phyloP scores from a whole-genome alignment of 805 yeast genomes.

The Wickerhamomyces silvicola region DNA sequence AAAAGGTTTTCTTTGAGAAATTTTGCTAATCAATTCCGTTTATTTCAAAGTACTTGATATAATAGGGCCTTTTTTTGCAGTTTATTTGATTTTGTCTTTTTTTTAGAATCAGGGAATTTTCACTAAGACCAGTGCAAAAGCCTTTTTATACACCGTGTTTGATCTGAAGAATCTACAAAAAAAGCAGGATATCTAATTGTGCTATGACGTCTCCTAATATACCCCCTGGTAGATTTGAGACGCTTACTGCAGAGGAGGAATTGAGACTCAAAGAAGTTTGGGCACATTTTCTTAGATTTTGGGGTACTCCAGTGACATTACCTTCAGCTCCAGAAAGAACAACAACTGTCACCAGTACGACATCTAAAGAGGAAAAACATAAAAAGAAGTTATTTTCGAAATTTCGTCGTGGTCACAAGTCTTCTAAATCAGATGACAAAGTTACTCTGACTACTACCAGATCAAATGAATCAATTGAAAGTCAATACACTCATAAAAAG shows the following conservation, averaged over 20 bases:
- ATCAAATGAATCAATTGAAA: slow-evolving; percentile 25
- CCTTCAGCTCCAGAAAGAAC: slow-evolving; percentile 9
- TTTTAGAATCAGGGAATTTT: too few relatives aligned
- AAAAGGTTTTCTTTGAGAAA: too few relatives aligned
- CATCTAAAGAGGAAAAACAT: slow-evolving; percentile 6
- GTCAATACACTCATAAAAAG: slow-evolving; percentile 27
- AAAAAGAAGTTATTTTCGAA: slow-evolving; percentile 23
- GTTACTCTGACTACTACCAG: slow-evolving; percentile 19
- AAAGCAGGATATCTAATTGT: too few relatives aligned
- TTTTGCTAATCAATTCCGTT: too few relatives aligned
- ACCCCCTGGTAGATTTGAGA: slow-evolving; percentile 37
- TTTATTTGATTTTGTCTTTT: too few relatives aligned
- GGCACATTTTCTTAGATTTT: slow-evolving; percentile 54
- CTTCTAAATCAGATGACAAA: slow-evolving; percentile 9
- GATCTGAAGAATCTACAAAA: too few relatives aligned
- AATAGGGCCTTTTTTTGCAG: too few relatives aligned
- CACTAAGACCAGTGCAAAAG: too few relatives aligned
- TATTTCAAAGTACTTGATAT: too few relatives aligned
- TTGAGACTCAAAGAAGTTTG: slow-evolving; percentile 60
- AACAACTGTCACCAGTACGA: slow-evolving; percentile 5
- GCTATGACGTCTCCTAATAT: slow-evolving; percentile 2
- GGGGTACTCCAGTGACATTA: slow-evolving; percentile 41
- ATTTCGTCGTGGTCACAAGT: slow-evolving; percentile 14
- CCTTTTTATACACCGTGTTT: too few relatives aligned
- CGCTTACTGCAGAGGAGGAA: slow-evolving; percentile 52